Percentiles rank a stretch among this genome's conserved stretches.
Evolutionary conservation across 345 rosid genomes (phyloP).

Genomic region (Gossypium arboreum): DNA sequence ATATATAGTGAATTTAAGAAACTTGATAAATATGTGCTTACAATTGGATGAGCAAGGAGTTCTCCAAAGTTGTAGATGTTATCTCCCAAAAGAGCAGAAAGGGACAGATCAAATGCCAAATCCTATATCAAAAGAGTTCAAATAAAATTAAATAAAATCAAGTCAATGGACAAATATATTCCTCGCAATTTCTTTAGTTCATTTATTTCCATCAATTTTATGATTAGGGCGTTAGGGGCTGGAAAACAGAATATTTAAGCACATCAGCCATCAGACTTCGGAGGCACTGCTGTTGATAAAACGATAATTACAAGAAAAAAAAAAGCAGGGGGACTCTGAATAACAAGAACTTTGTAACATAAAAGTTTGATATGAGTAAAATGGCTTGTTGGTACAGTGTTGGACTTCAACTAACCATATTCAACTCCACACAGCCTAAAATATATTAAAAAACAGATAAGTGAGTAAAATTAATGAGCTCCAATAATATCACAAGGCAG

Average conservation of each 20-base stretch:
- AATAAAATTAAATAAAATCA: neutral
- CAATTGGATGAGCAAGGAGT: conserved; percentile 96
- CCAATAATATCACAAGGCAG: neutral
- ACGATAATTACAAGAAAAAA: neutral
- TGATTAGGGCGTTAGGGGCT: neutral
- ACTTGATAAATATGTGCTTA: conserved; percentile 38
- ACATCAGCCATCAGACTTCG: neutral
- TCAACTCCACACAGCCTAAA: neutral
- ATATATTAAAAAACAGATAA: neutral
- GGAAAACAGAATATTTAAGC: neutral
- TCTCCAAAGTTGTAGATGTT: conserved; percentile 98
- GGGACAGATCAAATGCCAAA: conserved; percentile 95
- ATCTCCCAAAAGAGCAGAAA: conserved; percentile 97
- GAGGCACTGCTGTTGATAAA: neutral
- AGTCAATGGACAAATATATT: neutral
- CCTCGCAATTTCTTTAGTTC: neutral
- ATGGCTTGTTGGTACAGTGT: neutral
- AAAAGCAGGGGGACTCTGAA: neutral
- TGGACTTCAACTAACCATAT: neutral
- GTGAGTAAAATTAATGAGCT: neutral
- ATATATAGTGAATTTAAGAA: neutral
- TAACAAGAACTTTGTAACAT: neutral
- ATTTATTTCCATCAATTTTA: neutral
- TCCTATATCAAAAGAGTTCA: conserved; percentile 45
- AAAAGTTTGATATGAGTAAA: neutral